Conservation (phyloP, 148 eudicot genomes). For the Spergularia marina region DNA sequence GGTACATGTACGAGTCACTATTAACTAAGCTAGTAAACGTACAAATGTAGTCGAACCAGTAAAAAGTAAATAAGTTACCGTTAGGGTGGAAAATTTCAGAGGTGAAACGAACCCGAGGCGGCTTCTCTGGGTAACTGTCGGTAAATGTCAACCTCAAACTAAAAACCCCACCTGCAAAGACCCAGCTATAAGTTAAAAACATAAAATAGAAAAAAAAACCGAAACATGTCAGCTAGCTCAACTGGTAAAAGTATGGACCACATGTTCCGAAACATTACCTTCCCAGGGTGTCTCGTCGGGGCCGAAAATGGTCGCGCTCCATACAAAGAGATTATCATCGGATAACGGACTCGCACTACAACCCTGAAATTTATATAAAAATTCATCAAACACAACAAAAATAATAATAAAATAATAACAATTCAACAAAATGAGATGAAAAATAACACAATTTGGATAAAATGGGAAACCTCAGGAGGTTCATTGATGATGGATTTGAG, state of each 20-base stretch:
- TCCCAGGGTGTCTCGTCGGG: slow-evolving; percentile 41
- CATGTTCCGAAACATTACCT: background rate
- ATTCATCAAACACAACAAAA: background rate
- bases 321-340: slow-evolving; percentile 36
- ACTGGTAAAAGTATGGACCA: background rate
- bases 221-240: background rate
- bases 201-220: background rate
- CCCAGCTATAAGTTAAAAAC: background rate
- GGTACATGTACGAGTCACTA: too few relatives aligned
- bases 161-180: slow-evolving; percentile 33
- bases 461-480: slow-evolving; percentile 28
- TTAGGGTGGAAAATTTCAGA: slow-evolving; percentile 38
- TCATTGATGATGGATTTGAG: slow-evolving; percentile 35
- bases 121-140: slow-evolving; percentile 34
- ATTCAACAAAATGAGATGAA: background rate
- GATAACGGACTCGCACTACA: slow-evolving; percentile 39
- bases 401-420: background rate
- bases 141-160: slow-evolving; percentile 35
- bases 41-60: background rate
- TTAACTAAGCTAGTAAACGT: too few relatives aligned
- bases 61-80: slow-evolving; percentile 16
- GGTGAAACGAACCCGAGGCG: slow-evolving; percentile 38
- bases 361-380: slow-evolving; percentile 18
- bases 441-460: background rate
- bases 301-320: slow-evolving; percentile 40